Conservation (phyloP, 805 yeast genomes). For the Tetrapisispora iriomotensis region DNA sequence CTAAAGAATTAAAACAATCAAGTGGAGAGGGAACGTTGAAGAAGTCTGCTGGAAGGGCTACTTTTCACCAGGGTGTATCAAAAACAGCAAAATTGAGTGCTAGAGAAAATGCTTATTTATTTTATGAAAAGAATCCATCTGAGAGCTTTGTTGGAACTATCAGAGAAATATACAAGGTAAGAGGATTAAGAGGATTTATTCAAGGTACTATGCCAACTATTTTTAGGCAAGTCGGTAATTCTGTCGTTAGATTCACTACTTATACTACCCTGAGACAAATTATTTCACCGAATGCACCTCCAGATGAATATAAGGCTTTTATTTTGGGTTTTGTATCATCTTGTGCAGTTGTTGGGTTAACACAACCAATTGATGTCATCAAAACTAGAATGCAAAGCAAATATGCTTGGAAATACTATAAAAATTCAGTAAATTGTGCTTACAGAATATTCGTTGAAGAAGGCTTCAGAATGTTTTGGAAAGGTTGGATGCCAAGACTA, state of each 20-base stretch:
- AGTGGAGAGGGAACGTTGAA: conserved; percentile 10
- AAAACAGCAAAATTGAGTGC: conserved; percentile 23
- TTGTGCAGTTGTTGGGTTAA: conserved; percentile 59
- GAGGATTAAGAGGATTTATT: conserved; percentile 69
- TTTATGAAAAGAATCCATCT: conserved; percentile 46
- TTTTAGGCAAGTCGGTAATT: conserved; percentile 65
- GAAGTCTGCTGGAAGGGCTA: conserved; percentile 11
- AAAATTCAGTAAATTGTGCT: conserved; percentile 50
- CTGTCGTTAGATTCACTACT: conserved; percentile 75
- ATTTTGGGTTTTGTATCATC: conserved; percentile 55
- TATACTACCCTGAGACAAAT: conserved; percentile 71
- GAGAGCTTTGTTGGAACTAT: conserved; percentile 42
- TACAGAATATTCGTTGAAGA: conserved; percentile 41
- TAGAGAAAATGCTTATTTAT: conserved; percentile 21
- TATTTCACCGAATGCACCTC: conserved; percentile 35
- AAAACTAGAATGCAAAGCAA: conserved; percentile 81
- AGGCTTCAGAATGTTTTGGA: conserved; percentile 38
- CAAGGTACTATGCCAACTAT: conserved; percentile 82
- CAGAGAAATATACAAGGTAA: conserved; percentile 56
- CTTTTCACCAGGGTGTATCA: conserved; percentile 21
- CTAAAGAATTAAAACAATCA: conserved; percentile 6
- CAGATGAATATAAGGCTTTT: conserved; percentile 29
- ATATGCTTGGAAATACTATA: conserved; percentile 47
- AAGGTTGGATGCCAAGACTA: conserved; percentile 57
- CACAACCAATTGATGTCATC: conserved; percentile 84